These are phyloP conservation scores for Podaxis sp. DNA, from an alignment of 768 basidiomycete species.

Conservation along the genomic window DNA sequence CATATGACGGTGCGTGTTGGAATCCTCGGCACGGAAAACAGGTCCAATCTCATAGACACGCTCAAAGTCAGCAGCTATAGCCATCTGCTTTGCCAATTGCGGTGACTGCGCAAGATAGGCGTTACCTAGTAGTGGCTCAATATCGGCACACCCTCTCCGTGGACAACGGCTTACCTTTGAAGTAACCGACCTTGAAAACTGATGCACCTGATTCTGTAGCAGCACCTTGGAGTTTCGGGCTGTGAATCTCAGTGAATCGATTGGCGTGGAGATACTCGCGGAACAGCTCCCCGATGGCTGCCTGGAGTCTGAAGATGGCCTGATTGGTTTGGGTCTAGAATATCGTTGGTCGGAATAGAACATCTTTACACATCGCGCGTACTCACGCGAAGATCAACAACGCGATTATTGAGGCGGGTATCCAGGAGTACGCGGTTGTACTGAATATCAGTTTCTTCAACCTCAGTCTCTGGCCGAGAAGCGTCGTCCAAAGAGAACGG, in stretches of 20 bases:
- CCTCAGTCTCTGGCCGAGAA: constrained; percentile 75
- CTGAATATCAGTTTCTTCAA: constrained; percentile 55
- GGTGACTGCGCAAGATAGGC: constrained; percentile 97
- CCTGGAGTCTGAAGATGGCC: constrained; percentile 90
- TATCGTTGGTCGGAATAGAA: constrained; percentile 7
- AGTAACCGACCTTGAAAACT: constrained; percentile 97
- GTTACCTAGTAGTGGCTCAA: constrained; percentile 47
- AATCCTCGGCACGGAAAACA: constrained; percentile 97
- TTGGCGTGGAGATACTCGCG: constrained; percentile 71
- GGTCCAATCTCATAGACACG: constrained; percentile 96
- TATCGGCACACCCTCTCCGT: not conserved
- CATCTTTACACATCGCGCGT: not conserved
- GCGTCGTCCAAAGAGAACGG: constrained; percentile 96
- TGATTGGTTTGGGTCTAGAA: constrained; percentile 90
- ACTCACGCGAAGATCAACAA: constrained; percentile 89
- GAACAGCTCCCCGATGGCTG: constrained; percentile 88
- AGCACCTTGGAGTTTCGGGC: constrained; percentile 94
- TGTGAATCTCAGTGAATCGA: constrained; percentile 94
- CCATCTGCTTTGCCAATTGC: constrained; percentile 98
- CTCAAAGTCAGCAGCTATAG: constrained; percentile 97
- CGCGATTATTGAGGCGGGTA: constrained; percentile 91
- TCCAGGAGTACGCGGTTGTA: constrained; percentile 85
- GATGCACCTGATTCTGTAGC: constrained; percentile 97
- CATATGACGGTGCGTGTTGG: constrained; percentile 96
- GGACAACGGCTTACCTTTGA: constrained; percentile 65